phyloP scores from a whole-genome alignment of 192 early-diverging fungal species.

The Entomortierella parvispora region DNA sequence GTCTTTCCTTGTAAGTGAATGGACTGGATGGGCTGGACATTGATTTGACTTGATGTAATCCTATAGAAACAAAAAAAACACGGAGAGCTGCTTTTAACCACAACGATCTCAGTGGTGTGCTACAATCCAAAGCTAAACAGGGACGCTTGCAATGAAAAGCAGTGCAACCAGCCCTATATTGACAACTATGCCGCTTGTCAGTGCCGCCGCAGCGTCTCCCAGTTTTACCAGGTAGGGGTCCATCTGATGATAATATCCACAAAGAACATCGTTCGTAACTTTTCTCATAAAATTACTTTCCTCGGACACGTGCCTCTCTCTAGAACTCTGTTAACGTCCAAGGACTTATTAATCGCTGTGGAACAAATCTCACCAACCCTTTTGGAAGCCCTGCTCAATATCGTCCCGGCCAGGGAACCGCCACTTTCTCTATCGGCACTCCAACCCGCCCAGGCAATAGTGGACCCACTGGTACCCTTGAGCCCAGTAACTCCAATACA shows the following conservation, averaged over 20 bases:
- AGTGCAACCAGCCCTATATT: slow-evolving; percentile 33
- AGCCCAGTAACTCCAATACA: not conserved
- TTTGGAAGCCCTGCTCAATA: slow-evolving; percentile 15
- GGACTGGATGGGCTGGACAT: too few species aligned
- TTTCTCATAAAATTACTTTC: too few species aligned
- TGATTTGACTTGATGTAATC: not conserved
- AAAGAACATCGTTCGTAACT: not conserved
- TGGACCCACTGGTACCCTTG: not conserved
- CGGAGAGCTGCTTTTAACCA: too few species aligned
- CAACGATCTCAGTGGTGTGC: slow-evolving; percentile 22
- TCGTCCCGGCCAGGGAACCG: not conserved
- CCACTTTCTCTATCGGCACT: not conserved
- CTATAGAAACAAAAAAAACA: too few species aligned
- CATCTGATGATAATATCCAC: not conserved
- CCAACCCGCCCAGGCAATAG: not conserved
- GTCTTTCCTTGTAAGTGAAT: slow-evolving; percentile 21
- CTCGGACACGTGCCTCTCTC: too few species aligned
- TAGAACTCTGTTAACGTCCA: slow-evolving; percentile 16
- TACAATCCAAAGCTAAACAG: slow-evolving; percentile 16
- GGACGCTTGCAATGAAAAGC: slow-evolving; percentile 27
- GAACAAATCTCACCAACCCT: slow-evolving; percentile 9
- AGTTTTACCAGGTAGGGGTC: slow-evolving; percentile 16
- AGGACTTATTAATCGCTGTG: slow-evolving; percentile 24
- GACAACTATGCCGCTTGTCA: slow-evolving; percentile 32
- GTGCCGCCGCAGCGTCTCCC: slow-evolving; percentile 14